phyloP scores from a whole-genome alignment of 768 basidiomycete species.

The Collybia sordida region DNA sequence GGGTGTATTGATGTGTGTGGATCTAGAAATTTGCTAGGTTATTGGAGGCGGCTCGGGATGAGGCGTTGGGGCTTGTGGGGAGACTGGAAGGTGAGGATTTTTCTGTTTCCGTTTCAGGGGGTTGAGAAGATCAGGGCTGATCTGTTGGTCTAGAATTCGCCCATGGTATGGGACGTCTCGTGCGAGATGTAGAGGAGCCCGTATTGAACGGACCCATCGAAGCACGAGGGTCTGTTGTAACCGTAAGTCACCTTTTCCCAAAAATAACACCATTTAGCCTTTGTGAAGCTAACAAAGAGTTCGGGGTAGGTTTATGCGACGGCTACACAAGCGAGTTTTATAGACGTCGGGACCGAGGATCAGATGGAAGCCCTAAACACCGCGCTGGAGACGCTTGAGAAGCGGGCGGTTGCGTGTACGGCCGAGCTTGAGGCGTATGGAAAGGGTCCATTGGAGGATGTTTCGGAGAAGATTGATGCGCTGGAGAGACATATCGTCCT shows the following conservation, averaged over 20 bases:
- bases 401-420: neutral
- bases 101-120: too few relatives aligned
- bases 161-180: neutral
- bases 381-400: neutral
- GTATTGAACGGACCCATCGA: neutral
- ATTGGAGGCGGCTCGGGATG: neutral
- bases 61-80: conserved; percentile 1
- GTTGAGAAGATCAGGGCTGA: neutral
- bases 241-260: neutral
- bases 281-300: neutral
- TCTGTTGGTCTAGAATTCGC: conserved; percentile 1
- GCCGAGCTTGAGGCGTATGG: neutral
- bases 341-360: neutral
- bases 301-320: neutral
- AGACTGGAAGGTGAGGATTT: neutral
- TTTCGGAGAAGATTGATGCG: too few relatives aligned
- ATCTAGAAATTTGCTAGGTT: neutral
- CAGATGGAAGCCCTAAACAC: neutral
- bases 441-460: neutral
- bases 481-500: too few relatives aligned
- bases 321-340: neutral
- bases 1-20: neutral
- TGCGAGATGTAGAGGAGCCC: conserved; percentile 1
- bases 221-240: conserved; percentile 3
- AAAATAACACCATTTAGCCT: too few relatives aligned